Percentiles rank a stretch among this genome's conserved stretches.
Evolutionary conservation across 169 alveolate genomes (phyloP).

Genomic region (Amoebophrya sp.): DNA sequence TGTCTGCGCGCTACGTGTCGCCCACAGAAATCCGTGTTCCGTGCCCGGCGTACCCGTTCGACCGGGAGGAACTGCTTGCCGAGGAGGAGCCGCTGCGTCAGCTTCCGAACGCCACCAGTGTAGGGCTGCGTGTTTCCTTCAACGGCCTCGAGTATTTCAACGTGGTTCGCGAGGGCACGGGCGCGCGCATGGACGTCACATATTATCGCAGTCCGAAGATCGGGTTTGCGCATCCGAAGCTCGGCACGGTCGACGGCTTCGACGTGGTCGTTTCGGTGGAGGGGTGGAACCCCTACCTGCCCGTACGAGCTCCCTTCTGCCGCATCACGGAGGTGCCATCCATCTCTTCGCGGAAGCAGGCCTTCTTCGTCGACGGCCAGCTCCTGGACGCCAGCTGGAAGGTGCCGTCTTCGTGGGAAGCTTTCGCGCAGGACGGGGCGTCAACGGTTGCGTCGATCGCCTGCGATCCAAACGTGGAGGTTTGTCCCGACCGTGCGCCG

Average conservation of each 20-base stretch:
- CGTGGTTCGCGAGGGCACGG: background rate
- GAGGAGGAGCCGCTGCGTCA: background rate
- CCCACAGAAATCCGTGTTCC: background rate
- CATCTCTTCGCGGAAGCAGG: slow-evolving; percentile 12
- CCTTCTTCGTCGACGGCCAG: slow-evolving; percentile 7
- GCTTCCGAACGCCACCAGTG: background rate
- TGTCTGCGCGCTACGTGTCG: background rate
- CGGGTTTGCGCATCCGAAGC: background rate
- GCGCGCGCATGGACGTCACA: background rate
- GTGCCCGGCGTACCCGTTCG: slow-evolving; percentile 17
- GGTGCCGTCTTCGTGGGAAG: background rate
- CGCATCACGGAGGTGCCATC: background rate
- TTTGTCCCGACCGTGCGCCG: background rate
- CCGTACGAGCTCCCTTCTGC: background rate
- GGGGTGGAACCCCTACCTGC: background rate
- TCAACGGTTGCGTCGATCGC: background rate
- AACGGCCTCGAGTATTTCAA: background rate
- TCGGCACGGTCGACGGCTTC: slow-evolving; percentile 18
- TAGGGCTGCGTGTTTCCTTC: background rate
- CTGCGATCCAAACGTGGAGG: background rate
- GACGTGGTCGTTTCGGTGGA: background rate
- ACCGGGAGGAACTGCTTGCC: background rate
- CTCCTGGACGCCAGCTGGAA: background rate
- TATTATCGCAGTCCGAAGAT: background rate
- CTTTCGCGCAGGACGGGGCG: background rate